Base-by-base conservation (phyloP, 148 eudicot genomes). In the Fallopia convolvulus region DNA sequence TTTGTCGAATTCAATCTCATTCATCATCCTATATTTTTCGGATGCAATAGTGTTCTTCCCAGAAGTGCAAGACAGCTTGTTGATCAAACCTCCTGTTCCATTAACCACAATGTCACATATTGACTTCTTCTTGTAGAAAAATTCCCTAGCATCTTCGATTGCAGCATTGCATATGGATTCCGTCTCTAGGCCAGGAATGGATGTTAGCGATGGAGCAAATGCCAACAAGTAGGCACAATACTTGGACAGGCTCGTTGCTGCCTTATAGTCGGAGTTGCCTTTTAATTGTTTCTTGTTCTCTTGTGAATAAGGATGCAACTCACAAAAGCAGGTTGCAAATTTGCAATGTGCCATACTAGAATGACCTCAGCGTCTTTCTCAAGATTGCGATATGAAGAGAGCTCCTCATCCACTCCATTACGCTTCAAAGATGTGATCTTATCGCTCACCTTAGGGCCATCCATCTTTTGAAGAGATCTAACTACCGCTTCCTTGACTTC, bases 211-310 rank as follows among this genome's bases (percentile, higher is more conserved):
- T 0, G 68, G 13, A 8, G 10, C 8, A 12, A 60, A 60, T 3
- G 10, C 8, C 68, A 60, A 60, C 68, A 60, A 21, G 68, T 60
- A 60, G 4, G 68, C 68, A 60, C 68, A 60, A 60, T 60, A 60
- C 36, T 60, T 26, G 36, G 68, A 60, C 33, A 60, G 23, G 14
- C 33, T 60, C 14, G 33, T 60, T 2, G 68, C 68, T 2, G 23
- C 68, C 14, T 60, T 12, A 1, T 9, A 10, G 13, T 26, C 68
- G 33, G 11, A 10, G 13, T 60, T 33, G 33, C 23, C 23, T 60
- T 3, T 23, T 23, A 30, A 23, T 26, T 60, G 3, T 2, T 2
- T 1, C 12, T 3, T 23, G 4, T 2, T 7, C 23, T 60, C 4
- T 60, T 21, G 32, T 7, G 66, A 60, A 8, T 6, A 3, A 7